These are phyloP conservation scores for Macadamia integrifolia DNA, from an alignment of 164 flowering plant species.

Conservation along the genomic window DNA sequence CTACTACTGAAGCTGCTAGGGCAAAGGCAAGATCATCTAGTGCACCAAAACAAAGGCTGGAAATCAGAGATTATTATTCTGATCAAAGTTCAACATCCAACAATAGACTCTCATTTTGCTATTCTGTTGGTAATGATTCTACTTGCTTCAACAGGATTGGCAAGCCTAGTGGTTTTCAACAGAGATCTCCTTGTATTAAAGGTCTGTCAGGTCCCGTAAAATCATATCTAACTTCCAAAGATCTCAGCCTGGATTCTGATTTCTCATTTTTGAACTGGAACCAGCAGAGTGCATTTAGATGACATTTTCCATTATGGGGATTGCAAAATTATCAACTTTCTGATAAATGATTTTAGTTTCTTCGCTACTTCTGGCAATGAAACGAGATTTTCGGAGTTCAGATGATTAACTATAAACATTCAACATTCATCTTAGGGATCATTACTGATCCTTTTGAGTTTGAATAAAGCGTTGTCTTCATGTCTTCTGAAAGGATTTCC, in stretches of 20 bases:
- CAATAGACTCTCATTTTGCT: conserved; percentile 30
- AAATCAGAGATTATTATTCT: conserved; percentile 25
- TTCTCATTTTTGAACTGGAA: conserved; percentile 21
- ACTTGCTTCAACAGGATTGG: conserved; percentile 6
- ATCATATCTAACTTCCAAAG: conserved; percentile 14
- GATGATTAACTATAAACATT: too few species aligned
- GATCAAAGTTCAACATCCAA: conserved; percentile 31
- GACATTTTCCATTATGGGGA: conserved; percentile 2
- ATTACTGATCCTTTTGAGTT: too few species aligned
- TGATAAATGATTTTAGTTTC: background rate
- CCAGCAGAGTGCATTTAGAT: conserved; percentile 11
- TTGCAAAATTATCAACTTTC: background rate
- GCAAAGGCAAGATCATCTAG: conserved; percentile 68
- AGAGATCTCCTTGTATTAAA: conserved; percentile 22
- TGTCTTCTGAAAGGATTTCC: too few species aligned
- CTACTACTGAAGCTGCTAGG: conserved; percentile 63
- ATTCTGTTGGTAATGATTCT: conserved; percentile 34
- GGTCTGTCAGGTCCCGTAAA: conserved; percentile 15
- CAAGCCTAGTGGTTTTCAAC: conserved; percentile 20
- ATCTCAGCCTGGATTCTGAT: conserved; percentile 22
- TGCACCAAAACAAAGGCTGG: conserved; percentile 54
- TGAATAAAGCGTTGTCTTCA: too few species aligned
- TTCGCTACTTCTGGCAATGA: background rate
- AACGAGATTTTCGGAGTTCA: background rate
- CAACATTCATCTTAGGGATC: too few species aligned